These are phyloP conservation scores for Durotheca rogersii DNA, from an alignment of 495 filamentous ascomycete genomes.

Conservation along the genomic window DNA sequence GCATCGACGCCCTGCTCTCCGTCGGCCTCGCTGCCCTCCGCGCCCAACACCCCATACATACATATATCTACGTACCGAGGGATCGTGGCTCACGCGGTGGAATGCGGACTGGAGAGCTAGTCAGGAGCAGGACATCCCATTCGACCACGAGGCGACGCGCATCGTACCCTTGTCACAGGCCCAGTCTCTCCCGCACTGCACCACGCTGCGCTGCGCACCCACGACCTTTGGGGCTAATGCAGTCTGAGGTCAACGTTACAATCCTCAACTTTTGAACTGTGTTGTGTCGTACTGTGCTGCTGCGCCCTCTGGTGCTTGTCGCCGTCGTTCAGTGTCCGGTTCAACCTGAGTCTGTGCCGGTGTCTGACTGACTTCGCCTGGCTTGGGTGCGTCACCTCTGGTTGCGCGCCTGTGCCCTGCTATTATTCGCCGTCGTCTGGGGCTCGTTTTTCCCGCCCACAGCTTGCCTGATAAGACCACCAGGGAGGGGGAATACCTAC, in stretches of 20 bases:
- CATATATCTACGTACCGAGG: too few species aligned
- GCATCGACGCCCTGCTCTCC: neutral
- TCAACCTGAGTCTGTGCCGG: conserved; percentile 5
- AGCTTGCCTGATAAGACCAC: too few species aligned
- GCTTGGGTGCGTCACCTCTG: too few species aligned
- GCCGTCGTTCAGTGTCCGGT: conserved; percentile 12
- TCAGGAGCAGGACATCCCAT: conserved; percentile 13
- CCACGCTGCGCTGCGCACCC: conserved; percentile 11
- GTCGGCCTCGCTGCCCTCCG: neutral
- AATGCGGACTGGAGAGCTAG: conserved; percentile 10
- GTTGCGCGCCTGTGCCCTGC: conserved; percentile 12
- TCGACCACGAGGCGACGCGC: conserved; percentile 32
- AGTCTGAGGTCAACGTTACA: conserved; percentile 39
- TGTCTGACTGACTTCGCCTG: conserved; percentile 4
- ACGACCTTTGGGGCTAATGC: conserved; percentile 21
- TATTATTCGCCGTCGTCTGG: conserved; percentile 2
- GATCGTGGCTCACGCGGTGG: too few species aligned
- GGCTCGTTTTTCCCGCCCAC: too few species aligned
- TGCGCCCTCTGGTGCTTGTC: too few species aligned
- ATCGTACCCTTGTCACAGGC: conserved; percentile 24
- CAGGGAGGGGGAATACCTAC: neutral
- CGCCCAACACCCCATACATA: neutral
- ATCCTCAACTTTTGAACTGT: conserved; percentile 20
- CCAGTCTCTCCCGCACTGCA: conserved; percentile 17
- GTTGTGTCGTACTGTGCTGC: conserved; percentile 11